Conservation (phyloP, 441 rosid species). For the Erodium texanum region DNA sequence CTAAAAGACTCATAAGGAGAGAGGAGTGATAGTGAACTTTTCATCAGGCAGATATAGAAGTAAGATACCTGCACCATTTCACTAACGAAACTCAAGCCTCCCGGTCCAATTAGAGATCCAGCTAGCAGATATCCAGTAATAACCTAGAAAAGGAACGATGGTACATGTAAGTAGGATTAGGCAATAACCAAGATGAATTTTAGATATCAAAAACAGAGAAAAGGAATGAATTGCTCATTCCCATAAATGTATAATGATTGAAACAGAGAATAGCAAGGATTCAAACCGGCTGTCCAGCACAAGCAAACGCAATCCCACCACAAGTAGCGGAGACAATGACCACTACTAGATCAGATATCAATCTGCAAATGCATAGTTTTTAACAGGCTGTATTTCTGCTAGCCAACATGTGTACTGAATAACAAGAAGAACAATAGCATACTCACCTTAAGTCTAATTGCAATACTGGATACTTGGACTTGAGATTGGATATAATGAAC, state of each 20-base stretch:
- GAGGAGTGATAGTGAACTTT: background rate
- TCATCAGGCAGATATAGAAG: constrained; percentile 10
- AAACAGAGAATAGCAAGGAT: constrained; percentile 13
- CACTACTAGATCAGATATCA: constrained; percentile 27
- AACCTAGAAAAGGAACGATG: constrained; percentile 46
- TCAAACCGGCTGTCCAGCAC: constrained; percentile 96
- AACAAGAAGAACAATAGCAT: constrained; percentile 5
- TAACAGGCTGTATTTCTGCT: constrained; percentile 8
- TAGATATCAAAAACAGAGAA: background rate
- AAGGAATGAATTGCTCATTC: background rate
- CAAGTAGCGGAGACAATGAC: constrained; percentile 81
- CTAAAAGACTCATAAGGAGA: background rate
- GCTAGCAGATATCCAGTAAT: constrained; percentile 91
- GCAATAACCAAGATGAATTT: background rate
- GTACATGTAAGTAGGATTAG: constrained; percentile 13
- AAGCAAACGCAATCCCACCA: constrained; percentile 98
- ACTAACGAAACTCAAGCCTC: constrained; percentile 89
- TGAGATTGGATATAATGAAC: constrained; percentile 25
- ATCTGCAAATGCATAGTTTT: constrained; percentile 12
- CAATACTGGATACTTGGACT: constrained; percentile 25
- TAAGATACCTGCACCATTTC: constrained; percentile 94
- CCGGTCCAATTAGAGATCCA: constrained; percentile 90
- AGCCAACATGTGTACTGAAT: background rate
- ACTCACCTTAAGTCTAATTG: constrained; percentile 26
- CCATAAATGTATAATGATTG: constrained; percentile 7